A percentile compares a stretch with the other conserved stretches of the same genome.
These are phyloP conservation scores for Eutrema salsugineum DNA, from an alignment of 441 rosid genomes.

Conservation along the genomic window DNA sequence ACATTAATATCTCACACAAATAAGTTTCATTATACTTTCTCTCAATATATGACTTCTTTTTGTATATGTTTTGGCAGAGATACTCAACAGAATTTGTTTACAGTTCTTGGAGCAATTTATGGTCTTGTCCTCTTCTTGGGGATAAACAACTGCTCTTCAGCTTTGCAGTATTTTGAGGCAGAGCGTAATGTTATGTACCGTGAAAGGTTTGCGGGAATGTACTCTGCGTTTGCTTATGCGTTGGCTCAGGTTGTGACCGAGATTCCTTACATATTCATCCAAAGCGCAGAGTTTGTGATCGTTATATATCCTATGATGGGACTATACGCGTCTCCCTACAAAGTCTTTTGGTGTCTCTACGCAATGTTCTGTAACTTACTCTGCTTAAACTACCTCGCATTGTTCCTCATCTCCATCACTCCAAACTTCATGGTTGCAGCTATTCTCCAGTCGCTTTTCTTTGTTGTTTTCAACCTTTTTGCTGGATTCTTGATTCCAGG, in stretches of 20 bases:
- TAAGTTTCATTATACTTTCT: background rate
- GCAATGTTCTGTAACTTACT: slow-evolving; percentile 44
- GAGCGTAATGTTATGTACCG: slow-evolving; percentile 58
- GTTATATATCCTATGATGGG: slow-evolving; percentile 59
- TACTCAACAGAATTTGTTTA: slow-evolving; percentile 50
- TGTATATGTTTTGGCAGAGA: slow-evolving; percentile 31
- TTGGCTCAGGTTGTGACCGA: slow-evolving; percentile 52
- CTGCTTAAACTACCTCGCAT: slow-evolving; percentile 45
- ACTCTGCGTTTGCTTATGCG: slow-evolving; percentile 47
- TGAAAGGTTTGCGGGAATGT: slow-evolving; percentile 61
- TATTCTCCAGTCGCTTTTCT: slow-evolving; percentile 40
- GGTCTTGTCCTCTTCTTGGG: slow-evolving; percentile 47
- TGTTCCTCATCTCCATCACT: slow-evolving; percentile 55
- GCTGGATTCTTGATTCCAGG: slow-evolving; percentile 54
- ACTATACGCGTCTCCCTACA: slow-evolving; percentile 33
- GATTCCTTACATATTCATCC: slow-evolving; percentile 47
- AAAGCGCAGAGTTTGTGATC: slow-evolving; percentile 35
- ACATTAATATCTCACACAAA: background rate
- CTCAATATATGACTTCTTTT: background rate
- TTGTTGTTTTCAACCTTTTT: slow-evolving; percentile 41
- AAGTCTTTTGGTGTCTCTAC: slow-evolving; percentile 53
- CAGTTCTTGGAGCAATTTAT: slow-evolving; percentile 45
- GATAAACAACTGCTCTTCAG: slow-evolving; percentile 43
- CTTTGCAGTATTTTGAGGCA: slow-evolving; percentile 37
- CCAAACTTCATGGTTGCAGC: slow-evolving; percentile 51